Conservation (phyloP, 2,329 filamentous ascomycete species). For the Penicillium janthinellum region DNA sequence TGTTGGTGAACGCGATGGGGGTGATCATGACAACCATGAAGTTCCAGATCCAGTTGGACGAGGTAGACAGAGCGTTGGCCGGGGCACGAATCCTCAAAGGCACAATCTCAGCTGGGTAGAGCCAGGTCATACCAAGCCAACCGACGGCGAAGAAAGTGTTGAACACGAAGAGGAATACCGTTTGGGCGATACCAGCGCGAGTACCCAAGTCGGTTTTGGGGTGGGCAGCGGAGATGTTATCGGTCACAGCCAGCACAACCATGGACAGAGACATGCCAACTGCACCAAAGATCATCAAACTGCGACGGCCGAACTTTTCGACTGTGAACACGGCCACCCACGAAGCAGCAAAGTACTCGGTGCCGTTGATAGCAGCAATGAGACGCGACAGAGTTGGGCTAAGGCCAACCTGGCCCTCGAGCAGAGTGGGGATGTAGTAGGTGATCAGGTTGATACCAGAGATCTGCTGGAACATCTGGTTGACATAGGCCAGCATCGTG, state of each 20-base stretch:
- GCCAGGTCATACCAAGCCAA: slow-evolving; percentile 65
- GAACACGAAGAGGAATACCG: slow-evolving; percentile 60
- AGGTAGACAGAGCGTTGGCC: slow-evolving; percentile 65
- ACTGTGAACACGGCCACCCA: slow-evolving; percentile 52
- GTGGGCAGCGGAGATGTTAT: slow-evolving; percentile 24
- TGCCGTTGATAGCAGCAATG: slow-evolving; percentile 53
- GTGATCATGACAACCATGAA: slow-evolving; percentile 70
- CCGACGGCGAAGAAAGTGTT: slow-evolving; percentile 69
- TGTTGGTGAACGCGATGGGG: slow-evolving; percentile 60
- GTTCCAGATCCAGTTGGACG: slow-evolving; percentile 63
- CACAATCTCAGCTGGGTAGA: slow-evolving; percentile 53
- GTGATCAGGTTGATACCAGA: slow-evolving; percentile 44
- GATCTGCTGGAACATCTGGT: slow-evolving; percentile 55
- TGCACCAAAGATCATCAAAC: slow-evolving; percentile 70
- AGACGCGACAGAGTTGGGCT: slow-evolving; percentile 42
- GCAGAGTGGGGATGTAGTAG: slow-evolving; percentile 44
- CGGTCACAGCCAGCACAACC: slow-evolving; percentile 45
- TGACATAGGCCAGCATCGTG: slow-evolving; percentile 54
- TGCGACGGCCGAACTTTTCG: slow-evolving; percentile 57
- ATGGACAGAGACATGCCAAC: slow-evolving; percentile 64
- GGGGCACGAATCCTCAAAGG: slow-evolving; percentile 62
- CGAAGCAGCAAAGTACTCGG: slow-evolving; percentile 53
- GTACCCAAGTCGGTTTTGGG: slow-evolving; percentile 9
- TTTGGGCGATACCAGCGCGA: slow-evolving; percentile 30
- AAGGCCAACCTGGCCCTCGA: slow-evolving; percentile 41